phyloP scores from a whole-genome alignment of 2,329 filamentous ascomycete species.

The Alternaria longipes region DNA sequence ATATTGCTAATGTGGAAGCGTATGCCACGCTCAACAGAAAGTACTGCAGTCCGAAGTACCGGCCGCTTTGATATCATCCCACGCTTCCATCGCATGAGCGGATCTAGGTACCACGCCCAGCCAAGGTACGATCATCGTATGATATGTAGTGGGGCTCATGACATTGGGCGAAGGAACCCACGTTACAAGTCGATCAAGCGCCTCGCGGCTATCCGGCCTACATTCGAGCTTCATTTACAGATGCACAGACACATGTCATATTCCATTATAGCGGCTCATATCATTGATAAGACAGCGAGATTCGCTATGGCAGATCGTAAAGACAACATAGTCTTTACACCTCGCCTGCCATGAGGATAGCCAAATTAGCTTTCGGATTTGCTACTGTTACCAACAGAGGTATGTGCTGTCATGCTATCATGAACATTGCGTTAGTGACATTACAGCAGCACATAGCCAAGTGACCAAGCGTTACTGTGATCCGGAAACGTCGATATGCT shows the following conservation, averaged over 20 bases:
- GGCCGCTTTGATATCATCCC: not conserved
- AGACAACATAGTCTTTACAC: not conserved
- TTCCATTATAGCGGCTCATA: constrained; percentile 4
- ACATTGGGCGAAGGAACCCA: constrained; percentile 24
- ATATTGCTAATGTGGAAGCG: constrained; percentile 2
- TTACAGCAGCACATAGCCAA: constrained; percentile 24
- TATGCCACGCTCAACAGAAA: constrained; percentile 23
- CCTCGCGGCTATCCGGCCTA: not conserved
- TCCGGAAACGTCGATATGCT: constrained; percentile 49
- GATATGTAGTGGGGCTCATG: constrained; percentile 24
- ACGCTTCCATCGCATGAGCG: constrained; percentile 20
- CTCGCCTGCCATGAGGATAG: constrained; percentile 27
- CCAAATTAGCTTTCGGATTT: constrained; percentile 10
- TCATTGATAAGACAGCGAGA: constrained; percentile 24
- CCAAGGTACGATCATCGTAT: constrained; percentile 12
- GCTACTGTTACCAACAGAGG: constrained; percentile 20
- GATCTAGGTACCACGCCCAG: constrained; percentile 10
- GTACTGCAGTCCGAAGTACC: constrained; percentile 10
- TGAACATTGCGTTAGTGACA: not conserved
- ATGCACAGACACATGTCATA: constrained; percentile 15
- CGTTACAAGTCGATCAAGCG: constrained; percentile 10
- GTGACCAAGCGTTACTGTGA: constrained; percentile 39
- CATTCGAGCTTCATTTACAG: constrained; percentile 23
- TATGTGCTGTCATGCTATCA: constrained; percentile 9
- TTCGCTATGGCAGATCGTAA: constrained; percentile 3